Conservation (phyloP, 805 yeast genomes). For the Geotrichum ghanense region DNA sequence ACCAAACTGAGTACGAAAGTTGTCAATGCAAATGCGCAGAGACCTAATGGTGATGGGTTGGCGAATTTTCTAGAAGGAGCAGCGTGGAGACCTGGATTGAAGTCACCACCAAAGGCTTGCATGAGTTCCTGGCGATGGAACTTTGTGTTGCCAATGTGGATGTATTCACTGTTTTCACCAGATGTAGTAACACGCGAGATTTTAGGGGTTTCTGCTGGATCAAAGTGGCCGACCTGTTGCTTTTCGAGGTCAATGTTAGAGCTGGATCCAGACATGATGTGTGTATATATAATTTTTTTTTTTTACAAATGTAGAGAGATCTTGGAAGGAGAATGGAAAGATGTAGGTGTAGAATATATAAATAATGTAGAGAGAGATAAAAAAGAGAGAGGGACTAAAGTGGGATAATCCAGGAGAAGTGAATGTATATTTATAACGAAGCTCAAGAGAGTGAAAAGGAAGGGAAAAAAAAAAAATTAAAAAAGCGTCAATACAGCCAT, state of each 20-base stretch:
- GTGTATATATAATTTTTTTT: too few species aligned
- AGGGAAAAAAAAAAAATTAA: too few species aligned
- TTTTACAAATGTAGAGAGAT: too few species aligned
- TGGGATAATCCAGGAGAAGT: too few species aligned
- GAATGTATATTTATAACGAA: too few species aligned
- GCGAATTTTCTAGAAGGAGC: constrained; percentile 42
- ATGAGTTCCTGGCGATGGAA: constrained; percentile 43
- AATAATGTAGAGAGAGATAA: too few species aligned
- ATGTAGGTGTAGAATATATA: too few species aligned
- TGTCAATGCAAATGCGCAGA: constrained; percentile 49
- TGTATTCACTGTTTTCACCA: constrained; percentile 15
- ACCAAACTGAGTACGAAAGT: constrained; percentile 46
- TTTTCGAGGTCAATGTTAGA: neutral
- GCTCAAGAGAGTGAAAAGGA: too few species aligned
- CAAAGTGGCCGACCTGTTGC: neutral
- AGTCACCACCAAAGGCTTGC: constrained; percentile 51
- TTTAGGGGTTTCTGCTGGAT: constrained; percentile 1
- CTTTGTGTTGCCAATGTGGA: constrained; percentile 31
- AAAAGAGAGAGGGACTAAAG: too few species aligned
- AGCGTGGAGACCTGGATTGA: constrained; percentile 33
- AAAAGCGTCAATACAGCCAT: too few species aligned
- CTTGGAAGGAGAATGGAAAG: too few species aligned
- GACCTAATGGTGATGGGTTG: constrained; percentile 55
- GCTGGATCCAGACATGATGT: too few species aligned
- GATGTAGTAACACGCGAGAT: constrained; percentile 13